Conservation (phyloP, 192 early-diverging fungal genomes). For the Coemansia sp. region DNA sequence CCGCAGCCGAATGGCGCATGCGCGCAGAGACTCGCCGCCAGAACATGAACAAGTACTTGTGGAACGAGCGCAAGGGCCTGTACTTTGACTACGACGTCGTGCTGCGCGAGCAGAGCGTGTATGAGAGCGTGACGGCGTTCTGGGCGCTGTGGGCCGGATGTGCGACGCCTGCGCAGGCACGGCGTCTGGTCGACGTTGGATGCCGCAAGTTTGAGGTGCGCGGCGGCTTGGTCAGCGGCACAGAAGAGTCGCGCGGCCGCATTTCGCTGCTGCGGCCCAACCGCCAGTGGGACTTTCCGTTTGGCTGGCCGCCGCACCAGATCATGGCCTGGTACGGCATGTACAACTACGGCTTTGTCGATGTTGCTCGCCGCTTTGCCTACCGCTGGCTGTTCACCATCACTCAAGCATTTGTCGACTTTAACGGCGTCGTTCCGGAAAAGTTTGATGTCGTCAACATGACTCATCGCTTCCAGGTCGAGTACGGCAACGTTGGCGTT, state of each 20-base stretch:
- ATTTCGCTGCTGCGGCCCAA: conserved; percentile 83
- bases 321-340: conserved; percentile 95
- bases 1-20: conserved; percentile 60
- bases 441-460: conserved; percentile 95
- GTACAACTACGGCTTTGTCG: conserved; percentile 74
- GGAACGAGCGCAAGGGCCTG: conserved; percentile 75
- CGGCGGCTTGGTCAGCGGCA: conserved; percentile 92
- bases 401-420: conserved; percentile 94
- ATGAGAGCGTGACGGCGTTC: conserved; percentile 85
- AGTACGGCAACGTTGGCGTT: conserved; percentile 94
- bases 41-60: conserved; percentile 77
- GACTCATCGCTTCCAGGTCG: conserved; percentile 88
- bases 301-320: conserved; percentile 99
- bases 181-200: conserved; percentile 64
- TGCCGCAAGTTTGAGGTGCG: conserved; percentile 82
- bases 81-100: conserved; percentile 92
- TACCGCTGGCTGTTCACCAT: conserved; percentile 97
- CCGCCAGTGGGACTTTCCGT: conserved; percentile 94
- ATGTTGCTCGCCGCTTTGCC: conserved; percentile 71
- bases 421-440: conserved; percentile 95
- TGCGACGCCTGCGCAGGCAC: conserved; percentile 73
- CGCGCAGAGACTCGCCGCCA: conserved; percentile 63
- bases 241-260: conserved; percentile 81
- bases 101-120: conserved; percentile 63
- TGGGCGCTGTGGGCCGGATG: conserved; percentile 93